These are phyloP conservation scores for Arabidopsis arenosa DNA, from an alignment of 345 rosid species.

Conservation along the genomic window DNA sequence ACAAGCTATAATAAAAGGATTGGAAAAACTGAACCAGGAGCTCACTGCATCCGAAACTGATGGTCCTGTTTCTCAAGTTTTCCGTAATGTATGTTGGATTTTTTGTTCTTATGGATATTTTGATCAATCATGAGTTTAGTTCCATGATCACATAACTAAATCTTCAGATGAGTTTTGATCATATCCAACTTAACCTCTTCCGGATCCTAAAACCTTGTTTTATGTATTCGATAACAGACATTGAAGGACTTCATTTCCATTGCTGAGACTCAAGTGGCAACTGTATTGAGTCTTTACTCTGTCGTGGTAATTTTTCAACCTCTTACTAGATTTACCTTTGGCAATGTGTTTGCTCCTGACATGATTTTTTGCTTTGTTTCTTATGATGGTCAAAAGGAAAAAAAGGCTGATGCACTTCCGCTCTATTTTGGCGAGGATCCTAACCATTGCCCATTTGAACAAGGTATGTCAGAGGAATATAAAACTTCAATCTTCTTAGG, in stretches of 20 bases:
- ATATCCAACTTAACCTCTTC: neutral
- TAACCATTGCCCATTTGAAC: slow-evolving; percentile 92
- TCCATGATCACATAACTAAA: slow-evolving; percentile 11
- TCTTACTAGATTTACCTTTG: slow-evolving; percentile 10
- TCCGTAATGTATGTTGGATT: slow-evolving; percentile 62
- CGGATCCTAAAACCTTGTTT: slow-evolving; percentile 22
- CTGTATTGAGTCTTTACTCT: slow-evolving; percentile 76
- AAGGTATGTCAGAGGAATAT: slow-evolving; percentile 59
- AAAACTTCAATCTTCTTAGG: slow-evolving; percentile 22
- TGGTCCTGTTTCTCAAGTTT: slow-evolving; percentile 93
- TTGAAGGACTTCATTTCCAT: slow-evolving; percentile 72
- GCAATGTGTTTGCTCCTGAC: slow-evolving; percentile 16
- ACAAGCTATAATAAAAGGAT: slow-evolving; percentile 95
- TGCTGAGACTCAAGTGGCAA: slow-evolving; percentile 82
- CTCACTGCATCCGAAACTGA: slow-evolving; percentile 84
- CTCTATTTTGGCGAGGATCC: slow-evolving; percentile 98
- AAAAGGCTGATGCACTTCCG: slow-evolving; percentile 97
- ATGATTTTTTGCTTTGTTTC: neutral
- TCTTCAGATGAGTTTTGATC: neutral
- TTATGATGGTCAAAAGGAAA: slow-evolving; percentile 64
- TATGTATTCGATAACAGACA: slow-evolving; percentile 53
- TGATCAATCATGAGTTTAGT: slow-evolving; percentile 17
- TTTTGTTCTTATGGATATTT: slow-evolving; percentile 9
- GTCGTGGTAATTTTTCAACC: slow-evolving; percentile 71
- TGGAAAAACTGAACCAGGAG: slow-evolving; percentile 94